Conservation (phyloP, 1,139 yeast genomes). For the Yamadazyma sp. region DNA sequence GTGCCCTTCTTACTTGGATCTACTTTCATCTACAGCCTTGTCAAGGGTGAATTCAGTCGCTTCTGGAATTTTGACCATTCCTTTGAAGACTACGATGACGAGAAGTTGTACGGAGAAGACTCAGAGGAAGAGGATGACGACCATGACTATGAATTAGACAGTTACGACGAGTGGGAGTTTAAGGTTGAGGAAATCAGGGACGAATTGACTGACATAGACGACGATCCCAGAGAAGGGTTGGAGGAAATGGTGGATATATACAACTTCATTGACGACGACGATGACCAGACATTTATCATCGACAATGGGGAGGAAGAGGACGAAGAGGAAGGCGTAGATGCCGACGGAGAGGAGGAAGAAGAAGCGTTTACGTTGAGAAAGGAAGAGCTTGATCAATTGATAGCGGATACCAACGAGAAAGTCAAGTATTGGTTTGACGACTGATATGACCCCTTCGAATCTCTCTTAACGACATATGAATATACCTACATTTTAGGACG, state of each 20-base stretch:
- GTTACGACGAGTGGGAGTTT: conserved; percentile 19
- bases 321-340: conserved; percentile 16
- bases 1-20: conserved; percentile 52
- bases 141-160: conserved; percentile 19
- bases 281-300: conserved; percentile 20
- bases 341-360: conserved; percentile 11
- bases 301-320: conserved; percentile 16
- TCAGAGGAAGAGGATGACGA: conserved; percentile 17
- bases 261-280: conserved; percentile 16
- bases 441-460: too few species aligned
- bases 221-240: conserved; percentile 2
- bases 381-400: conserved; percentile 9
- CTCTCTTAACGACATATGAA: too few species aligned
- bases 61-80: conserved; percentile 30
- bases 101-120: conserved; percentile 13
- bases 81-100: conserved; percentile 12
- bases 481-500: too few species aligned
- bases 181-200: conserved; percentile 16
- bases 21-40: conserved; percentile 27
- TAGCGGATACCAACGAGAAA: conserved; percentile 8
- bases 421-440: conserved; percentile 12
- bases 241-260: conserved; percentile 10
- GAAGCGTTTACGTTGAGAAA: conserved; percentile 6
- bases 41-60: conserved; percentile 38
- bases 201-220: conserved; percentile 18